A percentile compares a stretch with the other conserved stretches of the same genome.
Conservation (phyloP, 257 asterid species). For the Penstemon barbatus region DNA sequence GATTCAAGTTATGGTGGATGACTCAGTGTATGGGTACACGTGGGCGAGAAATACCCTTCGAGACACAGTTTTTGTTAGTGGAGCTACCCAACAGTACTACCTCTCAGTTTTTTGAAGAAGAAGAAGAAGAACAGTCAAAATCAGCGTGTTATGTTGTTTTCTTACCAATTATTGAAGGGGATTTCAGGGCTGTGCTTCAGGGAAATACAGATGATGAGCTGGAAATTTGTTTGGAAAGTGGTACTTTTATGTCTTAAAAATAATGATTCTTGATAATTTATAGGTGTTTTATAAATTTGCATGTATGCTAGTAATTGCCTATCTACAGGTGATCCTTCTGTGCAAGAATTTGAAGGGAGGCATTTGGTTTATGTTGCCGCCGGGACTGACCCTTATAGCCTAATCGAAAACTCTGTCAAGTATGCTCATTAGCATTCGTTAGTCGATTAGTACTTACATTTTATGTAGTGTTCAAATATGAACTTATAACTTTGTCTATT, state of each 20-base stretch:
- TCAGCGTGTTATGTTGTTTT: constrained; percentile 61
- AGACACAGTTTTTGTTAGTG: constrained; percentile 79
- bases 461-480: too few relatives aligned
- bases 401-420: constrained; percentile 87
- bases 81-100: constrained; percentile 54
- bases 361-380: constrained; percentile 80
- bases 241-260: constrained; percentile 29
- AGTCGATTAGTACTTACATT: too few relatives aligned
- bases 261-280: too few relatives aligned
- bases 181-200: constrained; percentile 91
- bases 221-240: constrained; percentile 93
- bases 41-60: constrained; percentile 83
- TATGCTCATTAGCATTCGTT: constrained; percentile 28
- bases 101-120: constrained; percentile 43
- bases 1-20: constrained; percentile 99
- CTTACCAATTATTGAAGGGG: constrained; percentile 89
- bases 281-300: too few relatives aligned
- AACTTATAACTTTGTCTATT: too few relatives aligned
- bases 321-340: constrained; percentile 80
- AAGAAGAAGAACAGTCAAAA: constrained; percentile 32
- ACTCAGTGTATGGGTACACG: constrained; percentile 84
- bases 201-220: constrained; percentile 74
- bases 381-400: constrained; percentile 93
- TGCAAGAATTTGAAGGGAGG: constrained; percentile 84
- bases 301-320: constrained; percentile 11